Evolutionary conservation across 140 eudicot genomes (phyloP).

Genomic region (Erigeron philadelphicus): DNA sequence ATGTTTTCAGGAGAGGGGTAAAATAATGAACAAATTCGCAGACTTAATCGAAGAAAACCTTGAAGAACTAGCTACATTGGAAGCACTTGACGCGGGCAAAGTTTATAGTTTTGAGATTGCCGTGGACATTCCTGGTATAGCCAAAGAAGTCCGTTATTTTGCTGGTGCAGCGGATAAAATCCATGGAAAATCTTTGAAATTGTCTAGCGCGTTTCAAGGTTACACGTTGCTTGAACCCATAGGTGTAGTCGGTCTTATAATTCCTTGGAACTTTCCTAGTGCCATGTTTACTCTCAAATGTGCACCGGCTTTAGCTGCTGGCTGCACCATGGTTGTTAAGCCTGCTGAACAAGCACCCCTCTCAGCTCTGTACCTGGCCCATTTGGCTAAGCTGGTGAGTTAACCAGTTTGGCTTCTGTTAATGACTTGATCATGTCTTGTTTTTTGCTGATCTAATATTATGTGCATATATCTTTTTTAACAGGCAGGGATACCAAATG

Average conservation of each 20-base stretch:
- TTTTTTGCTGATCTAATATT: background rate
- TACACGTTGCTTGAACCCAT: constrained; percentile 52
- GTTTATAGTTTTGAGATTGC: constrained; percentile 31
- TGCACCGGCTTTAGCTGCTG: constrained; percentile 51
- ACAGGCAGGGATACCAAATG: constrained; percentile 81
- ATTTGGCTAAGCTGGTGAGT: constrained; percentile 41
- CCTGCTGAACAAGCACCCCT: constrained; percentile 61
- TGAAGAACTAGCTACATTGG: constrained; percentile 60
- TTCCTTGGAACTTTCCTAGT: constrained; percentile 58
- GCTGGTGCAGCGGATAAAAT: constrained; percentile 51
- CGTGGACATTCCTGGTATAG: constrained; percentile 40
- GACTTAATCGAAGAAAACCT: constrained; percentile 51
- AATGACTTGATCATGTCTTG: background rate
- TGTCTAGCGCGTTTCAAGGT: constrained; percentile 42
- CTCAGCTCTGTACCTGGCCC: constrained; percentile 42
- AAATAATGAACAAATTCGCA: constrained; percentile 58
- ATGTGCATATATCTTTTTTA: background rate
- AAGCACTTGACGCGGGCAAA: constrained; percentile 60
- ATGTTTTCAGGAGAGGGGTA: constrained; percentile 50
- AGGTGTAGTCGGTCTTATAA: constrained; percentile 46
- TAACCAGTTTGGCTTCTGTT: background rate
- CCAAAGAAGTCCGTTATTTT: constrained; percentile 38
- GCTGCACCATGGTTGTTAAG: constrained; percentile 56
- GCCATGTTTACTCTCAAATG: constrained; percentile 42
- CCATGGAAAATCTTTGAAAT: constrained; percentile 43